Conservation (phyloP, 148 eudicot species). For the Selenicereus undatus region DNA sequence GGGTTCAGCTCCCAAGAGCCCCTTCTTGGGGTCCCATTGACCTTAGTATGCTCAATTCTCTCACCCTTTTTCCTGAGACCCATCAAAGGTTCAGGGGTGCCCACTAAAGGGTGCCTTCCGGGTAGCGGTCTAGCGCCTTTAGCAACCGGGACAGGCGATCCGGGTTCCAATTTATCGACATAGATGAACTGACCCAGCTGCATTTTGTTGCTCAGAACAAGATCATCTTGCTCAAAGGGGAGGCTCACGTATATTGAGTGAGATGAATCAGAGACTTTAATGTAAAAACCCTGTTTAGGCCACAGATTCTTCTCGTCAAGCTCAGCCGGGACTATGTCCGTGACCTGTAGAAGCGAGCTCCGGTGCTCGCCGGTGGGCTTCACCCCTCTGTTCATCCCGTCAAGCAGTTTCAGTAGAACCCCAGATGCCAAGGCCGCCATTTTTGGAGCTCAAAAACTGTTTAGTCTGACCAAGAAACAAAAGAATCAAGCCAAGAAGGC, state of each 20-base stretch:
- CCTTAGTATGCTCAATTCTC: conserved; percentile 33
- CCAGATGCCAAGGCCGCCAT: conserved; percentile 85
- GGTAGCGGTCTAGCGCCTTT: conserved; percentile 78
- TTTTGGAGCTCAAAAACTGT: neutral
- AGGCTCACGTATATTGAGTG: conserved; percentile 77
- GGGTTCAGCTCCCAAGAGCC: conserved; percentile 69
- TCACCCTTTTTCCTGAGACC: conserved; percentile 53
- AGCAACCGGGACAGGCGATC: conserved; percentile 77
- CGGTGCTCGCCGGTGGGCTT: conserved; percentile 76
- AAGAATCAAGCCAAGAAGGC: neutral
- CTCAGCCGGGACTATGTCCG: conserved; percentile 88
- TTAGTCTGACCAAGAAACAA: neutral
- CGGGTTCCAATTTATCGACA: conserved; percentile 65
- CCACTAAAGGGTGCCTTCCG: conserved; percentile 77
- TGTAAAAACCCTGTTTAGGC: conserved; percentile 83
- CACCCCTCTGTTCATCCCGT: conserved; percentile 62
- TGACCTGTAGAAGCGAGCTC: conserved; percentile 71
- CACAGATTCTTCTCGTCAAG: conserved; percentile 74
- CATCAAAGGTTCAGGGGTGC: conserved; percentile 84
- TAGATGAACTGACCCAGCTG: conserved; percentile 87
- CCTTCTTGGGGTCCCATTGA: conserved; percentile 48
- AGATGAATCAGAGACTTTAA: conserved; percentile 81
- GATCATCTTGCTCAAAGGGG: conserved; percentile 85
- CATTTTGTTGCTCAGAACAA: conserved; percentile 78
- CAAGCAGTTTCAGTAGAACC: conserved; percentile 60